phyloP scores from a whole-genome alignment of 495 filamentous ascomycete genomes.

The Oidiodendron maius region DNA sequence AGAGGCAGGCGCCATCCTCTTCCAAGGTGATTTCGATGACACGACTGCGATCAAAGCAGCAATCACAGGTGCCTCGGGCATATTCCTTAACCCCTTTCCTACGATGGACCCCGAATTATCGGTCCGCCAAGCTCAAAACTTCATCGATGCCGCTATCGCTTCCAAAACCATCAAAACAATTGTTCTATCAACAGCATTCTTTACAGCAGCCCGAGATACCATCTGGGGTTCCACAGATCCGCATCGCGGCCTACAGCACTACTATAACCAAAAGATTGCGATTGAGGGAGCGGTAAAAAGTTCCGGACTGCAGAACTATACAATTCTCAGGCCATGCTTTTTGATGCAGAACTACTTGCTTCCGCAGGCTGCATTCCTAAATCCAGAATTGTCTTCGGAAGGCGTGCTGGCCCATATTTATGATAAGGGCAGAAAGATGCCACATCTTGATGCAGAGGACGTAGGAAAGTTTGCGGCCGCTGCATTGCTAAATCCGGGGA shows the following conservation, averaged over 20 bases:
- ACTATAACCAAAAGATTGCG: neutral
- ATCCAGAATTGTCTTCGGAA: neutral
- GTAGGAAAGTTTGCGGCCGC: conserved; percentile 41
- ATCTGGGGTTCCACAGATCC: neutral
- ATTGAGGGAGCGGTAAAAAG: neutral
- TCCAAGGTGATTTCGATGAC: conserved; percentile 35
- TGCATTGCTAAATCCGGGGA: conserved; percentile 32
- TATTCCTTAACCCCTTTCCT: conserved; percentile 40
- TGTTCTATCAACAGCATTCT: neutral
- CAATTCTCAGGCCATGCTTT: neutral
- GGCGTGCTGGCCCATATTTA: neutral
- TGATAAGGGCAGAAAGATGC: neutral
- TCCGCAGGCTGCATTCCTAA: neutral
- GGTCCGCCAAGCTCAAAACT: conserved; percentile 27
- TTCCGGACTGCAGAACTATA: neutral
- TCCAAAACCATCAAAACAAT: conserved; percentile 16
- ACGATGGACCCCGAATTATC: conserved; percentile 11
- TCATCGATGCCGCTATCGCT: conserved; percentile 28
- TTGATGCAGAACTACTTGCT: neutral
- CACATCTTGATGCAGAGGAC: conserved; percentile 39
- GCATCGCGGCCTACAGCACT: neutral
- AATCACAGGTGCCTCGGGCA: conserved; percentile 33
- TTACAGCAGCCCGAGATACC: neutral
- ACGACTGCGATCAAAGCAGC: conserved; percentile 26
- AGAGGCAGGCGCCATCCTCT: conserved; percentile 31